These are phyloP conservation scores for Trichoderma semiorbis DNA, from an alignment of 2,329 filamentous ascomycete genomes.

Conservation along the genomic window DNA sequence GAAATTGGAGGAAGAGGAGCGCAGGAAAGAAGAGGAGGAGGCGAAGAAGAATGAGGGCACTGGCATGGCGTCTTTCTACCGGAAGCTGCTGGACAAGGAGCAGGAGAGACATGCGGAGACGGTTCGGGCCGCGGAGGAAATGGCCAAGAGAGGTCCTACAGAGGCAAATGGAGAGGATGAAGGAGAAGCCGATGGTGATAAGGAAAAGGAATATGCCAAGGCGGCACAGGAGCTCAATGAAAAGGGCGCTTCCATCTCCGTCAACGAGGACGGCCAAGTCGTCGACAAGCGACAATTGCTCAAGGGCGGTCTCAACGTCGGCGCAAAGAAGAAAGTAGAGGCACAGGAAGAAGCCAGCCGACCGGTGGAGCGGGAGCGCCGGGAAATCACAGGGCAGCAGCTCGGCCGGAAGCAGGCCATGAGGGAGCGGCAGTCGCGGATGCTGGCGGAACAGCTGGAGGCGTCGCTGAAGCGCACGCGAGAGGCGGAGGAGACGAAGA, in stretches of 20 bases:
- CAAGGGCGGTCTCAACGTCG: conserved; percentile 70
- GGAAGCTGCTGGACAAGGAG: conserved; percentile 66
- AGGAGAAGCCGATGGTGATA: conserved; percentile 40
- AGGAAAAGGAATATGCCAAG: conserved; percentile 59
- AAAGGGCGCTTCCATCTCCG: conserved; percentile 56
- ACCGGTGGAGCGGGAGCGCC: conserved; percentile 30
- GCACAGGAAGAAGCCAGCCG: conserved; percentile 25
- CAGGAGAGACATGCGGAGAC: conserved; percentile 68
- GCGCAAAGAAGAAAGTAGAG: conserved; percentile 56
- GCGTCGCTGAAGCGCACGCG: conserved; percentile 67
- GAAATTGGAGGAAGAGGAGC: conserved; percentile 69
- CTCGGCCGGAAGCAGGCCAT: conserved; percentile 59
- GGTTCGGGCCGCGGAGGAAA: conserved; percentile 62
- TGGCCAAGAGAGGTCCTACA: conserved; percentile 39
- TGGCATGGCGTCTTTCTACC: conserved; percentile 79
- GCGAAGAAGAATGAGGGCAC: conserved; percentile 58
- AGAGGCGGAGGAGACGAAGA: conserved; percentile 65
- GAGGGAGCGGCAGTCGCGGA: conserved; percentile 71
- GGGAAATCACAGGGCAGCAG: conserved; percentile 40
- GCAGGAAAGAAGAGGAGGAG: conserved; percentile 59
- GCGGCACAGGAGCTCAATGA: conserved; percentile 65
- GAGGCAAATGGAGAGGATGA: conserved; percentile 29
- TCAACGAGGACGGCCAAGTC: conserved; percentile 81
- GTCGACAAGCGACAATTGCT: conserved; percentile 82
- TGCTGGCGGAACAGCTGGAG: conserved; percentile 76